Evolutionary conservation across 164 flowering plant species (phyloP), one percentile per base, ranked within the genome.

Genomic region (Cinnamomum micranthum): DNA sequence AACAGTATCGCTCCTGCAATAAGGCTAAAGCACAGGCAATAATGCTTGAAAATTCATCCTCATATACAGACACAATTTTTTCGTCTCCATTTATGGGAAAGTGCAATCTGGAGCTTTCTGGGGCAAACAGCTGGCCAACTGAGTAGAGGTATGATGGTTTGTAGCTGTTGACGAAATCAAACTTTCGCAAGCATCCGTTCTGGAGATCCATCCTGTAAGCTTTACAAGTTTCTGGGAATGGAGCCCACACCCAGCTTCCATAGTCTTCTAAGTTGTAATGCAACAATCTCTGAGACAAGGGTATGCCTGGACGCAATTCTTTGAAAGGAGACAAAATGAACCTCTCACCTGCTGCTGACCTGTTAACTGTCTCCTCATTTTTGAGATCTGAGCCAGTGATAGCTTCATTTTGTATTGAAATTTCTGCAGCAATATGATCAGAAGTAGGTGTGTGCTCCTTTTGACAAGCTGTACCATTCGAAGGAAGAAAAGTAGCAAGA

Each of bases 21-120:
- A 83, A 73, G 28, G 97, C 90, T 59, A 95, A 69, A 35, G 94
- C 97, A 85, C 95, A 92, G 19, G 98, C 90, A 78, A 92, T 89
- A 66, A 92, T 80, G 84, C 97, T 95, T 41, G 98, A 90, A 74
- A 83, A 84, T 74, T 95, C 99, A 75, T 86, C 94, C 75, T 92
- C 98, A 75, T 85, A 87, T 72, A 87, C 88, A 41, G 93, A 87
- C 66, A 95, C 87, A 70, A 90, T 80, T 78, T 69, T 79, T 74
- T 86, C 81, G 62, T 88, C 88, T 20, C 25, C 68, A n/a, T 85
- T 83, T 63, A 91, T 83, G 74, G 90, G 91, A 67, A 93, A 82
- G 75, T 90, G 92, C 65, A 91, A 76, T 83, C 87, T 87, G 64
- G 85, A 80, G 2, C 89, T 86, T 82, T 90, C 96, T 63, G 93